Base-by-base conservation (phyloP, 306 rosid species). In the Vigna reflexopilosa region DNA sequence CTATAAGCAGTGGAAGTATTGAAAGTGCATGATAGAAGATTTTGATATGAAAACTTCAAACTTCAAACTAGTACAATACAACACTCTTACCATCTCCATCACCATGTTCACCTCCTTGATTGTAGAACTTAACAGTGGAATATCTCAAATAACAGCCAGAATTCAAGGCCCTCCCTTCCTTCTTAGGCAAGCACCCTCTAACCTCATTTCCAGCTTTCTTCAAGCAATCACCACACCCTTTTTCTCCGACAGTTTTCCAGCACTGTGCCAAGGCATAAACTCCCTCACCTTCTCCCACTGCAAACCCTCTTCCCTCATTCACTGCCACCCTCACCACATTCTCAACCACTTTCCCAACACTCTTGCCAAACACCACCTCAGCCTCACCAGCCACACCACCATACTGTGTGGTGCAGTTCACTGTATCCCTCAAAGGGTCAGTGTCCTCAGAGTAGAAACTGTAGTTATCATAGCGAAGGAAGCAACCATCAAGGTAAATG, bases 81-180 rank as follows among this genome's bases (percentile, higher is more conserved):
- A 66, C 71, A 42, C 4, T 40, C 72, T 42, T 44, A 67, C 54
- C 72, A 67, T 22, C 54, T 20, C 54, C 71, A 10, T 19, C 30
- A 2, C 71, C 72, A 42, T 2, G 36, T 42, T 22, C 36, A 20
- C 72, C 54, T 19, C 54, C 54, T 42, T 67, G 72, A 22, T 67
- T 67, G 72, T 42, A 67, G 72, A 67, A 67, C 54, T 20, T 44
- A 44, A 42, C 19, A 1, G 72, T 42, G 1, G 72, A 67, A 20
- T 42, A 67, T 44, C 72, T 67, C 72, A 66, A 66, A 66, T 66
- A 66, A 66, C 71, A 66, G 1, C 71, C 71, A 40, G 71, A 40
- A 66, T 40, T 66, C 71, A 67, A 44, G 54, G 72, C 72, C 54
- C 72, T 67, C 20, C 72, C 72, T 67, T 67, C 72, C 72, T 34